Conservation (phyloP, 371 early-diverging fungal species). For the Mortierella sp. region DNA sequence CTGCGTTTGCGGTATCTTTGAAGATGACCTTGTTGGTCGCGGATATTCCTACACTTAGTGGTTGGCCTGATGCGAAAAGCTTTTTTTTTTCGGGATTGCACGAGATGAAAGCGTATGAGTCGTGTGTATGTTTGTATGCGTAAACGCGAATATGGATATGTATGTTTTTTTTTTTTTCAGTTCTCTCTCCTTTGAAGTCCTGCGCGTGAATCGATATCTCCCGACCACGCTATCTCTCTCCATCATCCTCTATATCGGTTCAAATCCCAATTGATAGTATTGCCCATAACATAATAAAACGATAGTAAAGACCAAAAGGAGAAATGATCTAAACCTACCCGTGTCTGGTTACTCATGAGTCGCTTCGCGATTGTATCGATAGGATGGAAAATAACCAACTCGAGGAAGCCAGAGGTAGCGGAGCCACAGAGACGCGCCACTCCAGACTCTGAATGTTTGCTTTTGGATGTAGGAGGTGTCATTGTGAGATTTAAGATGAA, state of each 20-base stretch:
- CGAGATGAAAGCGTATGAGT: not conserved
- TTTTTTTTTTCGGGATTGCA: too few species aligned
- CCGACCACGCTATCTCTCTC: too few species aligned
- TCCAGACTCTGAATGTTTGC: constrained; percentile 82
- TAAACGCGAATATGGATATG: too few species aligned
- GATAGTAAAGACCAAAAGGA: not conserved
- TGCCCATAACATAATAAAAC: too few species aligned
- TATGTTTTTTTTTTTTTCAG: too few species aligned
- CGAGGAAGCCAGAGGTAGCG: constrained; percentile 93
- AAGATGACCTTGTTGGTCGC: constrained; percentile 54
- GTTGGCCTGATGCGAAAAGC: constrained; percentile 41
- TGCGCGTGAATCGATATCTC: too few species aligned
- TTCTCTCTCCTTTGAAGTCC: too few species aligned
- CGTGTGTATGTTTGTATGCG: not conserved
- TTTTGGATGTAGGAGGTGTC: constrained; percentile 72
- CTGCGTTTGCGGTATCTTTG: constrained; percentile 83
- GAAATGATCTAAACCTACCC: constrained; percentile 61
- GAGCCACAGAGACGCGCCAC: constrained; percentile 91
- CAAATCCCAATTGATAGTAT: too few species aligned
- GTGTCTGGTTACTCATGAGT: constrained; percentile 93
- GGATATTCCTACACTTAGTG: constrained; percentile 34
- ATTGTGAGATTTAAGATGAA: constrained; percentile 26
- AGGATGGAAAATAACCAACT: constrained; percentile 96
- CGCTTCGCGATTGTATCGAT: constrained; percentile 98
- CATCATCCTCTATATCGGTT: too few species aligned